phyloP scores from a whole-genome alignment of 768 basidiomycete species.

The Tubosaeta brunneosetosa region DNA sequence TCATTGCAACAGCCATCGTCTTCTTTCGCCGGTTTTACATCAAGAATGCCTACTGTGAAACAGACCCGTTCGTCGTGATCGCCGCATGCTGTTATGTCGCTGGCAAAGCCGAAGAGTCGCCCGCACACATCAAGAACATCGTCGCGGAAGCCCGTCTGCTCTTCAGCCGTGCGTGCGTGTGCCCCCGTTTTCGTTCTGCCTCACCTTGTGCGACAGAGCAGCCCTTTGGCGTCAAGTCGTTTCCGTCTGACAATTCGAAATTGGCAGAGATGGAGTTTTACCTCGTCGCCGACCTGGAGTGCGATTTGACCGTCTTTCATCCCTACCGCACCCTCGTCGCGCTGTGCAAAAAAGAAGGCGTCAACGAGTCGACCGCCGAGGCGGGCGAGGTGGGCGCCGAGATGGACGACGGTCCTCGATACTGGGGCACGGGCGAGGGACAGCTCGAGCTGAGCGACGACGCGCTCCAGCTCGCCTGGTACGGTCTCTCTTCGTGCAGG shows the following conservation, averaged over 20 bases:
- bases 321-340: conserved; percentile 87
- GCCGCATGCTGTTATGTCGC: conserved; percentile 94
- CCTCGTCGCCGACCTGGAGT: conserved; percentile 93
- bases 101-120: conserved; percentile 95
- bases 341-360: conserved; percentile 59
- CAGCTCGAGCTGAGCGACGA: conserved; percentile 70
- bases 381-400: conserved; percentile 51
- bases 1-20: conserved; percentile 89
- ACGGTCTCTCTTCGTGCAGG: conserved; percentile 14
- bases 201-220: conserved; percentile 38
- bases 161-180: conserved; percentile 60
- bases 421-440: conserved; percentile 79
- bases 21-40: conserved; percentile 97
- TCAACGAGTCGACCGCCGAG: conserved; percentile 45
- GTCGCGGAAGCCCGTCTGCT: conserved; percentile 75
- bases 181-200: not conserved
- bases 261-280: conserved; percentile 99
- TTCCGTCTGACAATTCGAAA: conserved; percentile 83
- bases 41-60: conserved; percentile 93
- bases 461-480: conserved; percentile 92
- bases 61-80: conserved; percentile 90
- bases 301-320: conserved; percentile 89
- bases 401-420: conserved; percentile 54
- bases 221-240: conserved; percentile 71
- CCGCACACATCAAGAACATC: conserved; percentile 90